Conservation (phyloP, 2,329 filamentous ascomycete species). For the Cladosporium sp. region DNA sequence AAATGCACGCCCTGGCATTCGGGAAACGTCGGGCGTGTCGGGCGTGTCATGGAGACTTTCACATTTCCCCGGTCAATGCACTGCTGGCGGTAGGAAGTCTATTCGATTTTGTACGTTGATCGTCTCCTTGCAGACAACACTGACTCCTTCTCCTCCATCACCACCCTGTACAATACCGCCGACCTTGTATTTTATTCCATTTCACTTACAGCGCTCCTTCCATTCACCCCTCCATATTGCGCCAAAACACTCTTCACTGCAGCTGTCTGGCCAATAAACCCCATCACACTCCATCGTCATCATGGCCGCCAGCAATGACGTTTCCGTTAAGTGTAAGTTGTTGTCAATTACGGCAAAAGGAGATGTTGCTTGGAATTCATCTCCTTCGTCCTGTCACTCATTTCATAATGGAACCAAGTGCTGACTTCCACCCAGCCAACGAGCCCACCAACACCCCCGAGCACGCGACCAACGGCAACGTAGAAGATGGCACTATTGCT, state of each 20-base stretch:
- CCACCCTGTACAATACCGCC: slow-evolving; percentile 11
- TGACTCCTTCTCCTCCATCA: slow-evolving; percentile 11
- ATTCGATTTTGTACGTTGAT: slow-evolving; percentile 16
- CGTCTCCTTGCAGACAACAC: slow-evolving; percentile 13
- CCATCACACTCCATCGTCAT: background rate
- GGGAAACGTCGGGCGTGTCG: background rate
- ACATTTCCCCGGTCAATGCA: slow-evolving; percentile 12
- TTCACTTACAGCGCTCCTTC: slow-evolving; percentile 13
- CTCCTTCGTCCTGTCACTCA: background rate
- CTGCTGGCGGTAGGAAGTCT: slow-evolving; percentile 7
- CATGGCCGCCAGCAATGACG: slow-evolving; percentile 19
- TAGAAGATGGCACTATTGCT: slow-evolving; percentile 11
- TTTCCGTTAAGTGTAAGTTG: slow-evolving; percentile 9
- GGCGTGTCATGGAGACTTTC: background rate
- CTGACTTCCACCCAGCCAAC: slow-evolving; percentile 1
- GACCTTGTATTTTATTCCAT: slow-evolving; percentile 12
- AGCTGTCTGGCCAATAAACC: background rate
- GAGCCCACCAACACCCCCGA: slow-evolving; percentile 15
- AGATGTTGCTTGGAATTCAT: background rate
- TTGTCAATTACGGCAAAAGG: background rate
- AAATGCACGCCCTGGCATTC: background rate
- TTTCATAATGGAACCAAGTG: background rate
- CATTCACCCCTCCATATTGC: background rate
- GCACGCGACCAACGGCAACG: slow-evolving; percentile 18
- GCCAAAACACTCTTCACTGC: background rate